A percentile compares a stretch with the other conserved stretches of the same genome.
Evolutionary conservation across 2,329 filamentous ascomycete species (phyloP).

Genomic region (Nemania sp.): DNA sequence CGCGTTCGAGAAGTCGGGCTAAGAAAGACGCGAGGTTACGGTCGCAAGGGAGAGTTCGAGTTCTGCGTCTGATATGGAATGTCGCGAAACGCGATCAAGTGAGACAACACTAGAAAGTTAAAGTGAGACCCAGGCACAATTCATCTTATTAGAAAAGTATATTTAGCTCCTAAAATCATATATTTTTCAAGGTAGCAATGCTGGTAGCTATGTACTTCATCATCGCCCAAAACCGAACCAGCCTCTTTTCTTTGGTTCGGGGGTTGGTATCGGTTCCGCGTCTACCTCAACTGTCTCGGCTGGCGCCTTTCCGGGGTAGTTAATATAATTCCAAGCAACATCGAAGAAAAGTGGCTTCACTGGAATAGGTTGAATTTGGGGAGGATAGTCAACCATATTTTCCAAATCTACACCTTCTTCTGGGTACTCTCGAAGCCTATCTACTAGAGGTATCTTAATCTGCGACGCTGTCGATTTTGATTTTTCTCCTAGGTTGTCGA

Average conservation of each 20-base stretch:
- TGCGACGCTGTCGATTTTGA: conserved; percentile 59
- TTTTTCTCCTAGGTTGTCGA: conserved; percentile 72
- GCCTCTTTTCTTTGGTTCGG: conserved; percentile 70
- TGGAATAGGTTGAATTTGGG: conserved; percentile 82
- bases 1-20: neutral
- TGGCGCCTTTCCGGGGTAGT: conserved; percentile 77
- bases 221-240: conserved; percentile 81
- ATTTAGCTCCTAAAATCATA: neutral
- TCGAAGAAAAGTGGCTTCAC: conserved; percentile 97
- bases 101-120: conserved; percentile 31
- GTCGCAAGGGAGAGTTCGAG: conserved; percentile 40
- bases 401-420: conserved; percentile 76
- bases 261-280: conserved; percentile 54
- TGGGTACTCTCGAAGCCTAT: conserved; percentile 82
- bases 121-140: neutral
- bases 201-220: conserved; percentile 36
- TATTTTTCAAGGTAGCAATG: neutral
- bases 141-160: neutral
- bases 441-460: conserved; percentile 71
- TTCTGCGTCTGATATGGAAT: conserved; percentile 39
- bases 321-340: conserved; percentile 97
- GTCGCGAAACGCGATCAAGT: conserved; percentile 41
- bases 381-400: conserved; percentile 89
- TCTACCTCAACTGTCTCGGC: conserved; percentile 48
- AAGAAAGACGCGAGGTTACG: neutral